Evolutionary conservation across 1,139 yeast genomes (phyloP).

Genomic region (Kurtzmaniella quercitrusa): DNA sequence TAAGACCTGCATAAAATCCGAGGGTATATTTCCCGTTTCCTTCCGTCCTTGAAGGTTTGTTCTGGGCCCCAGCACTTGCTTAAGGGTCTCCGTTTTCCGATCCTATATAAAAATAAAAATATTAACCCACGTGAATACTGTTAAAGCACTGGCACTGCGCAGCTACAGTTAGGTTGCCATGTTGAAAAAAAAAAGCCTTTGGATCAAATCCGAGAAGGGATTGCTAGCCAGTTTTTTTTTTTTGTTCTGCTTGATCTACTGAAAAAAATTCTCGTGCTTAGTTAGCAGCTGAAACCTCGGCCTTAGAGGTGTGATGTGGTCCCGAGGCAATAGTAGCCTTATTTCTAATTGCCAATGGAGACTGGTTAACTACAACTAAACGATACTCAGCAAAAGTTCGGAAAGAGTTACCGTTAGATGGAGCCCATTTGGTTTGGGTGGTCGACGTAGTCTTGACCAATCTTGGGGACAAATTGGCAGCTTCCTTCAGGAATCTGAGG

Average conservation of each 20-base stretch:
- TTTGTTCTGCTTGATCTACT: background rate
- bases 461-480: conserved; percentile 16
- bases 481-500: conserved; percentile 20
- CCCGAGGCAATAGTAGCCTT: conserved; percentile 8
- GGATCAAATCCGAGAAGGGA: background rate
- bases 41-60: background rate
- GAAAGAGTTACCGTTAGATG: conserved; percentile 38
- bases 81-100: background rate
- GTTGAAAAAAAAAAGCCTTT: background rate
- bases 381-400: conserved; percentile 56
- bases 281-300: background rate
- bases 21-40: background rate
- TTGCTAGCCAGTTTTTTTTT: background rate
- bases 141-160: background rate
- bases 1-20: background rate
- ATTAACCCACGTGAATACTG: background rate
- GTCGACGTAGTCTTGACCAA: conserved; percentile 17
- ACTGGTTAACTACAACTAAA: conserved; percentile 45
- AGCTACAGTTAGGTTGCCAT: background rate
- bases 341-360: conserved; percentile 39
- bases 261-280: background rate
- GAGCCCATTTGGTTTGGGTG: conserved; percentile 27
- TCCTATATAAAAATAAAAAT: background rate
- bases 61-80: background rate
- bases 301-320: background rate